Evolutionary conservation across 208 protist species (phyloP).

Genomic region (Plasmodiophora brassicae): DNA sequence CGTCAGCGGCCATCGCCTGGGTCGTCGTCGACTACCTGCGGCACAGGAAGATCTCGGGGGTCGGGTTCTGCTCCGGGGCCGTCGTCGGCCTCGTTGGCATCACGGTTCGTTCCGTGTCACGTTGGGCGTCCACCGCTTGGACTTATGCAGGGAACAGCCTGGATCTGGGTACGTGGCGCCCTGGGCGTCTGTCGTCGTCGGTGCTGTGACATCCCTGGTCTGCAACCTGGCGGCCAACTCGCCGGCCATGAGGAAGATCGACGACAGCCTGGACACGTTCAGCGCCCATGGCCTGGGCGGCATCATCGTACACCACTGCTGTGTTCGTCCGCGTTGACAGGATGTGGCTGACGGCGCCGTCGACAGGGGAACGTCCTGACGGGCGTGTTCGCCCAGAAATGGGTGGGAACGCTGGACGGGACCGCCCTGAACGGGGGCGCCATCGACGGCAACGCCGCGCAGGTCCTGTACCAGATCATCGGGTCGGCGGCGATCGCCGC

Average conservation of each 20-base stretch:
- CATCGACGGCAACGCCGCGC: not conserved
- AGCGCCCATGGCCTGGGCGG: not conserved
- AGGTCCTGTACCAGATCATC: not conserved
- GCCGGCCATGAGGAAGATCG: not conserved
- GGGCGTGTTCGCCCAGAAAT: slow-evolving; percentile 20
- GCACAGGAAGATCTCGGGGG: not conserved
- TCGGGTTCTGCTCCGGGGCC: slow-evolving; percentile 9
- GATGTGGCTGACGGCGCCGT: no score
- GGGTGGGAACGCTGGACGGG: not conserved
- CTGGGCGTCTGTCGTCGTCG: not conserved
- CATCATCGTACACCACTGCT: no score
- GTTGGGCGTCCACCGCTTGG: not conserved
- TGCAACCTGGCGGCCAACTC: not conserved
- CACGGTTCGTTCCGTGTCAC: not conserved
- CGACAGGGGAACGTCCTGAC: not conserved
- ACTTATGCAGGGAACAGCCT: no score
- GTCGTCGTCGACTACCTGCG: not conserved
- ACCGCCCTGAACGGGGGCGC: not conserved
- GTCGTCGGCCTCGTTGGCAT: not conserved
- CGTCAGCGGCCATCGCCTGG: not conserved
- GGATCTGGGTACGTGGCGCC: not conserved
- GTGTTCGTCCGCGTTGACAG: no score
- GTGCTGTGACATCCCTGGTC: not conserved
- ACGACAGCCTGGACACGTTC: slow-evolving; percentile 22
- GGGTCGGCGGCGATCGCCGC: not conserved